Conservation (phyloP, 2,329 filamentous ascomycete genomes). For the Penicillium brasilianum region DNA sequence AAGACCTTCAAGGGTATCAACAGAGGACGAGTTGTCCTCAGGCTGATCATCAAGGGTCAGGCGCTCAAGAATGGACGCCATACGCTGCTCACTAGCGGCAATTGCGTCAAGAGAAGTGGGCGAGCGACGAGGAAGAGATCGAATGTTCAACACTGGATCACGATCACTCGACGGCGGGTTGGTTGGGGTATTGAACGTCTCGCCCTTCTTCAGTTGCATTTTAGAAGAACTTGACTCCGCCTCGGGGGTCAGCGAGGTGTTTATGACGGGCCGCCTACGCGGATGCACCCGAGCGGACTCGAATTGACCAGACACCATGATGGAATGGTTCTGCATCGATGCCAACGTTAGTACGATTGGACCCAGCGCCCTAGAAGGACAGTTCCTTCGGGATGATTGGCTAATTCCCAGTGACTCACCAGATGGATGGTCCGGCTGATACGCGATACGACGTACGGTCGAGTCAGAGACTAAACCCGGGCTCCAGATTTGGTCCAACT, state of each 20-base stretch:
- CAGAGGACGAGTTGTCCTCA: slow-evolving; percentile 42
- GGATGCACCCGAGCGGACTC: slow-evolving; percentile 37
- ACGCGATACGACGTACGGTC: slow-evolving; percentile 25
- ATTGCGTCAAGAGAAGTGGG: slow-evolving; percentile 72
- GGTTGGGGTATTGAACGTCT: slow-evolving; percentile 62
- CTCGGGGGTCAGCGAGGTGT: slow-evolving; percentile 34
- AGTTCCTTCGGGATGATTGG: slow-evolving; percentile 21
- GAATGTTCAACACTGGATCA: slow-evolving; percentile 51
- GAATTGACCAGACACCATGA: slow-evolving; percentile 38
- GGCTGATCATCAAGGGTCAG: slow-evolving; percentile 65
- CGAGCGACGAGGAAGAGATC: slow-evolving; percentile 65
- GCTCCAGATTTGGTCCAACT: slow-evolving; percentile 9
- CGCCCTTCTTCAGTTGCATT: slow-evolving; percentile 70
- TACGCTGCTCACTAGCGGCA: slow-evolving; percentile 70
- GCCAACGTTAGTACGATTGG: slow-evolving; percentile 16
- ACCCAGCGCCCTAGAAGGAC: slow-evolving; percentile 13
- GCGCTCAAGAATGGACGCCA: slow-evolving; percentile 67
- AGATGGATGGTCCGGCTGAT: slow-evolving; percentile 20
- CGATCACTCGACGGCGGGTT: slow-evolving; percentile 46
- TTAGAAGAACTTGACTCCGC: slow-evolving; percentile 40
- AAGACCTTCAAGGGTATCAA: slow-evolving; percentile 32
- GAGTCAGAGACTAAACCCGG: slow-evolving; percentile 27
- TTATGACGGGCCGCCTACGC: slow-evolving; percentile 43
- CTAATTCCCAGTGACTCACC: slow-evolving; percentile 27
- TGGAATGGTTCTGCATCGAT: slow-evolving; percentile 21